A percentile compares a stretch with the other conserved stretches of the same genome.
These are phyloP conservation scores for Haplosporangium sp. DNA, from an alignment of 371 early-diverging fungal genomes.

Conservation along the genomic window DNA sequence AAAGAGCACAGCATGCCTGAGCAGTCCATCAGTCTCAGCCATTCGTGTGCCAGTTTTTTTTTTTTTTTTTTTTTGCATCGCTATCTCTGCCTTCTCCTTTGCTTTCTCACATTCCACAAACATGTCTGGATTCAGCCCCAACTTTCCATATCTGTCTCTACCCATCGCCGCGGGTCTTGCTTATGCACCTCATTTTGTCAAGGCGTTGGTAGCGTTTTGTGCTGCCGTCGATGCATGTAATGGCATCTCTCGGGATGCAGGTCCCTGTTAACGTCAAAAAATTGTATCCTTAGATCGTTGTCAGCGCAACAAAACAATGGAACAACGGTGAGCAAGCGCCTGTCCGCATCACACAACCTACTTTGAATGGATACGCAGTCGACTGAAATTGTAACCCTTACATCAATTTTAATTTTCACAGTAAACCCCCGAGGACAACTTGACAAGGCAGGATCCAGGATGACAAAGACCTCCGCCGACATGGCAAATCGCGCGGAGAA, in stretches of 20 bases:
- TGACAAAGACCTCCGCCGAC: slow-evolving; percentile 8
- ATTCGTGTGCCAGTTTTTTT: no score
- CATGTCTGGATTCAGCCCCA: slow-evolving; percentile 2
- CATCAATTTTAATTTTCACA: neutral
- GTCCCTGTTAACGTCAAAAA: neutral
- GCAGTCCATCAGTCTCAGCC: no score
- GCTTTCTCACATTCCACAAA: no score
- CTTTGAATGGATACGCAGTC: neutral
- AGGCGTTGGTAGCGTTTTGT: neutral
- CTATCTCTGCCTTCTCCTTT: neutral
- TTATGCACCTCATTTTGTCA: slow-evolving; percentile 28
- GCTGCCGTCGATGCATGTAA: neutral
- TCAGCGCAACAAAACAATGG: slow-evolving; percentile 22
- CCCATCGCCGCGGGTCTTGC: slow-evolving; percentile 22
- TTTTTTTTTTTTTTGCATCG: neutral
- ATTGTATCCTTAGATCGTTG: slow-evolving; percentile 12
- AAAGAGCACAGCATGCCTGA: no score
- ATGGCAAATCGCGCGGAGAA: slow-evolving; percentile 36
- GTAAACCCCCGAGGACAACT: slow-evolving; percentile 31
- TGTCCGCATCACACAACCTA: neutral
- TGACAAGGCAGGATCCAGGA: slow-evolving; percentile 12
- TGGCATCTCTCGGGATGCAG: neutral
- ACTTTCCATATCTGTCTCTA: slow-evolving; percentile 23
- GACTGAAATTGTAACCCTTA: neutral
- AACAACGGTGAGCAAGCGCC: slow-evolving; percentile 12